Percentiles rank a stretch among this genome's conserved stretches.
phyloP scores from a whole-genome alignment of 352 stramenopile species.

The Phytophthora palmivora region DNA sequence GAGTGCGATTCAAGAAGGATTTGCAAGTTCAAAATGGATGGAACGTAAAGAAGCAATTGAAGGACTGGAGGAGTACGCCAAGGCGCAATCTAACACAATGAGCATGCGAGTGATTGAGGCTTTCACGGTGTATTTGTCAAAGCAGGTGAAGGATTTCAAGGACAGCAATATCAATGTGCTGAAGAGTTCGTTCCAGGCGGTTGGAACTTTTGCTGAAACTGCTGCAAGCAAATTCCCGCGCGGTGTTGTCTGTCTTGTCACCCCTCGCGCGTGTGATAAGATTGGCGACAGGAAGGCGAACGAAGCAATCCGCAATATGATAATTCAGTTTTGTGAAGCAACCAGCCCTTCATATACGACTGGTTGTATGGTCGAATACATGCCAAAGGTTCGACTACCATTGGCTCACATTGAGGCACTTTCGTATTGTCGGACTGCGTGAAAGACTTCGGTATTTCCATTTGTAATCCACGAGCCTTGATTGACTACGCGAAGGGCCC shows the following conservation, averaged over 20 bases:
- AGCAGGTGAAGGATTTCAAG: constrained; percentile 88
- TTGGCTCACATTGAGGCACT: constrained; percentile 79
- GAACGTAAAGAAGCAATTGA: constrained; percentile 85
- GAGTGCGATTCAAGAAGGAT: constrained; percentile 56
- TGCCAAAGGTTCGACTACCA: constrained; percentile 82
- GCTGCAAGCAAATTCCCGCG: constrained; percentile 70
- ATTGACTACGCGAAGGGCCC: constrained; percentile 82
- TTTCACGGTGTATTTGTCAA: constrained; percentile 73
- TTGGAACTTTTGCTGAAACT: constrained; percentile 75
- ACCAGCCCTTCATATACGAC: constrained; percentile 80
- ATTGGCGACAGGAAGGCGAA: constrained; percentile 84
- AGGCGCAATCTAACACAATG: constrained; percentile 58
- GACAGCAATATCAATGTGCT: constrained; percentile 92
- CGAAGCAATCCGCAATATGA: constrained; percentile 74
- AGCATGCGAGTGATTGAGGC: constrained; percentile 74
- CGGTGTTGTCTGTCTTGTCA: constrained; percentile 73
- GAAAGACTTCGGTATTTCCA: constrained; percentile 75
- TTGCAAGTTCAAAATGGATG: constrained; percentile 83
- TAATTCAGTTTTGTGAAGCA: constrained; percentile 79
- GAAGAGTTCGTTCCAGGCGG: constrained; percentile 84
- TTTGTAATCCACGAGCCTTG: constrained; percentile 74
- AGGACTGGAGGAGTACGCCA: constrained; percentile 64
- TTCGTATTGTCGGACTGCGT: constrained; percentile 72
- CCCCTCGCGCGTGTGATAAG: constrained; percentile 80
- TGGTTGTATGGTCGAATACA: constrained; percentile 77